A percentile compares a stretch with the other conserved stretches of the same genome.
Conservation (phyloP, 148 eudicot species). For the Cornus suecica region DNA sequence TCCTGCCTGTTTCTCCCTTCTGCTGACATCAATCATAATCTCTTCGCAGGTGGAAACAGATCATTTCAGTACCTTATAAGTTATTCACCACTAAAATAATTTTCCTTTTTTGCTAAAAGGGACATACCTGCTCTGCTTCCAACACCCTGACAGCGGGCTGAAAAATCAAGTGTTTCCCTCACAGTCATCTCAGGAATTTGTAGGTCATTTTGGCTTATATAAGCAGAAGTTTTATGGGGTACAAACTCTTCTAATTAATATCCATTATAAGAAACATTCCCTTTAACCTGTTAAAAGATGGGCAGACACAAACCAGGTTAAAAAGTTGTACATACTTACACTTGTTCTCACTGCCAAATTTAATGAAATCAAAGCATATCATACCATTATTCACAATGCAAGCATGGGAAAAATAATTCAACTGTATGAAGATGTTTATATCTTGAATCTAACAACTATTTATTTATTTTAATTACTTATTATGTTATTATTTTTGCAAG, state of each 20-base stretch:
- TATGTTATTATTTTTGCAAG: too few relatives aligned
- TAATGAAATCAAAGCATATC: neutral
- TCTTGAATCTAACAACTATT: too few relatives aligned
- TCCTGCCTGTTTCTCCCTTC: conserved; percentile 76
- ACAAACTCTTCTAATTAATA: conserved; percentile 55
- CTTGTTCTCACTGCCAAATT: neutral
- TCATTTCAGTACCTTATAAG: neutral
- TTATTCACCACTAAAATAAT: neutral
- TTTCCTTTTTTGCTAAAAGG: neutral
- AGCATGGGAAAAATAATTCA: neutral
- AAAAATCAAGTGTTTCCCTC: conserved; percentile 74
- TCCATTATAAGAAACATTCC: conserved; percentile 72
- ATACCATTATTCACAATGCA: neutral
- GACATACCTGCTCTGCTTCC: conserved; percentile 67
- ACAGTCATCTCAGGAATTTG: conserved; percentile 82
- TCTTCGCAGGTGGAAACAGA: conserved; percentile 31
- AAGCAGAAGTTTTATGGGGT: conserved; percentile 75
- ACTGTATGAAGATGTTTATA: neutral
- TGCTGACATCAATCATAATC: conserved; percentile 50
- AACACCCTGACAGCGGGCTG: conserved; percentile 77
- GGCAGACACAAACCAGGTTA: neutral
- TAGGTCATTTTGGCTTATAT: conserved; percentile 64
- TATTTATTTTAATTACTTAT: neutral
- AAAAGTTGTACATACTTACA: neutral
- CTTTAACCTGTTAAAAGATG: conserved; percentile 35